These are phyloP conservation scores for Pseudogymnoascus sp. DNA, from an alignment of 2,329 filamentous ascomycete genomes.

Conservation along the genomic window DNA sequence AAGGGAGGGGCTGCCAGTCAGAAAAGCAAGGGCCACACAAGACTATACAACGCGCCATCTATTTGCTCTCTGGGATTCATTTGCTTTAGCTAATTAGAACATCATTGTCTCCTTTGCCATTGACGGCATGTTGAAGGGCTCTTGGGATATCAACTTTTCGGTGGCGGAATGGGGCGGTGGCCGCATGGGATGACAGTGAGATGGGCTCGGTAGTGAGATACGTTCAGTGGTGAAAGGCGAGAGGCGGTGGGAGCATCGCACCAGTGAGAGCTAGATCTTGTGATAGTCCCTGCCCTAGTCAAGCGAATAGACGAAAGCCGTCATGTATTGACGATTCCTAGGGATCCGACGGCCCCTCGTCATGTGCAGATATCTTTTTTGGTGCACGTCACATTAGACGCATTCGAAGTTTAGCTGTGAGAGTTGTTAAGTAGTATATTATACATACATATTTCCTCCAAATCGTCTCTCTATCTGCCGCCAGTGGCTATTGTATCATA, in stretches of 20 bases:
- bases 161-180: not conserved
- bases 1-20: too few relatives aligned
- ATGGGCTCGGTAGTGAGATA: not conserved
- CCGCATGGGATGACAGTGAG: not conserved
- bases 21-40: too few relatives aligned
- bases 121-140: not conserved
- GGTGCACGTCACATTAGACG: too few relatives aligned
- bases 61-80: not conserved
- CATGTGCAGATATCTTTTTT: too few relatives aligned
- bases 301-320: too few relatives aligned
- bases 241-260: not conserved
- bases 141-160: not conserved
- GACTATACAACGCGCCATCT: too few relatives aligned
- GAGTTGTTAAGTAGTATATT: not conserved
- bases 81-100: not conserved
- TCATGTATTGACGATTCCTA: too few relatives aligned
- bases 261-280: too few relatives aligned
- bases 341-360: too few relatives aligned
- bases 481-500: constrained; percentile 4
- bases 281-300: too few relatives aligned
- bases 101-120: not conserved
- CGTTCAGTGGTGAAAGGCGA: not conserved
- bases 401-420: not conserved
- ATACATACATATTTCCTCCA: not conserved
- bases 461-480: not conserved